Evolutionary conservation across 106 monocot genomes (phyloP), one percentile per base, ranked within the genome.

Genomic region (Amphibolis antarctica): DNA sequence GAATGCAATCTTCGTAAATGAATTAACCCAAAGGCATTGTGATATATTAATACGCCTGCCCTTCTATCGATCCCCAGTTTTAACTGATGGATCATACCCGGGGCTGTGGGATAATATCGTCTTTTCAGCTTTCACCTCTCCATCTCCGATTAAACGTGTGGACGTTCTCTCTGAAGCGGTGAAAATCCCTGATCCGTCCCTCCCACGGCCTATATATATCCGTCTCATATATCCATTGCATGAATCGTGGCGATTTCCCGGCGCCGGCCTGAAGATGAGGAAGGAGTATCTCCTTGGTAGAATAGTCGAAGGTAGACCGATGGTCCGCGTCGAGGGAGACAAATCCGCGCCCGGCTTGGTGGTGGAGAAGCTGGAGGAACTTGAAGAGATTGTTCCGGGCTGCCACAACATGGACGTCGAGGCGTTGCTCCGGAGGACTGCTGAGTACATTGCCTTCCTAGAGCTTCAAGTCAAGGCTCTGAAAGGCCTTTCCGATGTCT

Each of bases 311-410:
- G 14, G 46, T 14, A 47, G 63, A 25, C 22, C 18, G 26, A 59
- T 9, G 59, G 30, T 26, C 7, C 24, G 25, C 0, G 10, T 46
- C 25, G 27, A 44, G 22, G 26, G 63, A 3, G 47, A 24, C 26
- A 45, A 20, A 19, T 7, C n/a, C 9, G 18, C 22, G 1, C 31
- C 42, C 10, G 10, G 42, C 5, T 19, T 44, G 62, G 66, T 75
- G 47, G 59, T 29, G 24, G 75, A 66, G 63, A 80, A 80, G 59
- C 58, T 84, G n/a, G 73, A 52, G 44, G 62, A 74, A 57, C 77
- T 84, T 0, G 69, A 74, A 65, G 73, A 59, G 63, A 71, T 84
- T 9, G 62, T 84, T 15, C 83, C 83, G 4, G 83, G 73, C 0
- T 63, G 75, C 51, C 66, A 60, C 3, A 47, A 67, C 20, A 25